Conservation (phyloP, 805 yeast species). For the Sugiyamaella floridensis region DNA sequence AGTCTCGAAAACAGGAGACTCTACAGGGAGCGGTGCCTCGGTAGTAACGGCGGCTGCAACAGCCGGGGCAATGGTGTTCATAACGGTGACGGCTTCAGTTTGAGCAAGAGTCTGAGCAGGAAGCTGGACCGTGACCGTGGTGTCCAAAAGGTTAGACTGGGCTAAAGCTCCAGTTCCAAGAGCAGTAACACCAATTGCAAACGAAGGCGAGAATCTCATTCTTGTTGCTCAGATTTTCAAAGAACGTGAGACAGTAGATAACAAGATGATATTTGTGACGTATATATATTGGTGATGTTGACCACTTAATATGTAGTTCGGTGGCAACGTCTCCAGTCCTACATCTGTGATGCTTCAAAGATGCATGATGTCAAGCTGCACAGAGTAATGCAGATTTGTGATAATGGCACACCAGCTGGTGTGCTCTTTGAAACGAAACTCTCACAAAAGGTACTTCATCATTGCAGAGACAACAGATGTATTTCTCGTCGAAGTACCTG, state of each 20-base stretch:
- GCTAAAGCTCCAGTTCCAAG: neutral
- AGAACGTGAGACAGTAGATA: slow-evolving; percentile 1
- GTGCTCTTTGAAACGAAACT: too few species aligned
- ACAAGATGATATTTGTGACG: neutral
- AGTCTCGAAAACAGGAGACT: neutral
- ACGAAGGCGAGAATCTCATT: neutral
- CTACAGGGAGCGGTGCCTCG: neutral
- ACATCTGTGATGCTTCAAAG: neutral
- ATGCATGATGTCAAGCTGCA: neutral
- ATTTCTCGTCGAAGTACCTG: too few species aligned
- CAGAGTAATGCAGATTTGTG: too few species aligned
- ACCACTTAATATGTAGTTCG: neutral
- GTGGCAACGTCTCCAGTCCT: neutral
- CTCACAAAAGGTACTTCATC: too few species aligned
- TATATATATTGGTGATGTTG: neutral
- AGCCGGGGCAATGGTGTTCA: neutral
- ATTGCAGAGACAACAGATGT: too few species aligned
- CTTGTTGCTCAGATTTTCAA: neutral
- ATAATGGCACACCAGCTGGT: too few species aligned
- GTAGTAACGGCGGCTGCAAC: neutral
- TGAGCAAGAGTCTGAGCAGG: neutral
- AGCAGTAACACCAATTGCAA: neutral
- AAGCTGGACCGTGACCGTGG: neutral
- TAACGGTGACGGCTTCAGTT: neutral
- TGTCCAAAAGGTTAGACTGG: neutral